Conservation (phyloP, 192 early-diverging fungal genomes). For the Chytriomyces sp. region DNA sequence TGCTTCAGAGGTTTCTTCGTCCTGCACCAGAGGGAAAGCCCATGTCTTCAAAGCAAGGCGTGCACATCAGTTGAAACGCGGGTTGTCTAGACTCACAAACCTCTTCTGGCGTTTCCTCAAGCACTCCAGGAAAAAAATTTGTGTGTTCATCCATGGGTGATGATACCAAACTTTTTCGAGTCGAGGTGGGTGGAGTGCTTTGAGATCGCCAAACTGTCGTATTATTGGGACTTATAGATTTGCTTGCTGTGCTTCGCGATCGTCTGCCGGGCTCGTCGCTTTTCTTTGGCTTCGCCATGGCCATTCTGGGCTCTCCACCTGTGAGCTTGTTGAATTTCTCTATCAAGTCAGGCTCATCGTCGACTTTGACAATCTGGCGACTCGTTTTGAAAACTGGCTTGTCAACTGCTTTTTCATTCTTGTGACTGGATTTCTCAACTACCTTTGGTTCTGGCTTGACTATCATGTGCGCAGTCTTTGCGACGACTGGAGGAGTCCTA, state of each 20-base stretch:
- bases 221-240: background rate
- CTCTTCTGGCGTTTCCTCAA: background rate
- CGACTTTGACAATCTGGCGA: background rate
- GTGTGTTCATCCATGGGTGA: background rate
- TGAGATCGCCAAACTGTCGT: background rate
- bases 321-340: background rate
- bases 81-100: background rate
- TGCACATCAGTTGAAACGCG: background rate
- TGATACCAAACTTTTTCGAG: too few species aligned
- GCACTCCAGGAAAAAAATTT: background rate
- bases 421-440: background rate
- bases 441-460: background rate
- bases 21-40: too few species aligned
- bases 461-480: background rate
- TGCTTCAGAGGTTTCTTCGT: background rate
- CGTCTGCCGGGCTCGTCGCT: background rate
- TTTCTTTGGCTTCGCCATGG: background rate
- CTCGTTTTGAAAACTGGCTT: slow-evolving; percentile 9
- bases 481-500: background rate
- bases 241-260: background rate
- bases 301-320: background rate
- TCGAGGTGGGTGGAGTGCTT: background rate
- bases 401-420: background rate
- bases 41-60: background rate
- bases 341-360: background rate